Base-by-base conservation (phyloP, 2,329 filamentous ascomycete species). In the Scopulariopsis brevicaulis region DNA sequence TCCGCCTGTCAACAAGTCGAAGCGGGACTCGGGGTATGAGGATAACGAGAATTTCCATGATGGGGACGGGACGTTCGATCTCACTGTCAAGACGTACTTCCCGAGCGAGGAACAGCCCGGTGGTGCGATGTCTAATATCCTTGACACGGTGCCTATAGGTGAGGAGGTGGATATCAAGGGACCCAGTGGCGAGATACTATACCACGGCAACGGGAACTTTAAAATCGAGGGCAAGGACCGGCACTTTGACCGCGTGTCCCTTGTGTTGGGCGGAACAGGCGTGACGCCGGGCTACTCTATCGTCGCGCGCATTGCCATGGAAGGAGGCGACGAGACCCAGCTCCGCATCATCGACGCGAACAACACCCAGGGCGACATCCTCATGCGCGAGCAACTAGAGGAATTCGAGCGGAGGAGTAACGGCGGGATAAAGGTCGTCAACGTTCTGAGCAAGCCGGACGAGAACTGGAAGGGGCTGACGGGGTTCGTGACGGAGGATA, bases 281-380 rank as follows among this genome's bases (percentile, higher is more conserved):
- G 71, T 81, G 14, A 81, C 78, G 0, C 77, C 78, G 0, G 78
- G 77, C 0, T 82, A 78, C 61, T 70, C 76, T 3, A 68, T 81
- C 2, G 71, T 81, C 28, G 72, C 71, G 1, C 70, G 73, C 1
- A 72, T 78, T 5, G 60, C 77, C 18, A 61, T 66, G 10, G 64
- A 62, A 0, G 51, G 64, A 1, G 65, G 64, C 6, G 73, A 77
- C 37, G 59, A 65, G 55, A 74, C 71, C 0, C 60, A 74, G 52
- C 65, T 78, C 7, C 63, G 69, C 3, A 70, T 77, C 0, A 65
- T 80, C 2, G 74, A 80, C 60, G 77, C 74, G 1, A 80, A 79
- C 58, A 76, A 75, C 60, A 67, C 65, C 3, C 73, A 79, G 61
- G 64, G 63, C 4, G 77, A 79, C 52, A 78, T 80, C 43, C 60